These are phyloP conservation scores for Ophiostoma montium DNA, from an alignment of 2,329 filamentous ascomycete species.

Conservation along the genomic window DNA sequence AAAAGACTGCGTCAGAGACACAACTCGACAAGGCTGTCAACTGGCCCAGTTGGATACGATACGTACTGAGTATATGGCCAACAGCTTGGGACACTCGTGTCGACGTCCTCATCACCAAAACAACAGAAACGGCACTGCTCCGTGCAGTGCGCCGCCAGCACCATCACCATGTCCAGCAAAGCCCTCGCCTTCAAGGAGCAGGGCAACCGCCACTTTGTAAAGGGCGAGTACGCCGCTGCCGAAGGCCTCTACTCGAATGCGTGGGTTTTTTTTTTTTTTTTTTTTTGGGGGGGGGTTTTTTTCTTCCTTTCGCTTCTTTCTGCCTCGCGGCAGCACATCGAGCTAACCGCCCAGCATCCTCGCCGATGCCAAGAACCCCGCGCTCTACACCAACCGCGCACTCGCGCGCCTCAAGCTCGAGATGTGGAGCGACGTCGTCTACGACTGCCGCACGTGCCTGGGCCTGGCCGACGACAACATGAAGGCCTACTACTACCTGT, in stretches of 20 bases:
- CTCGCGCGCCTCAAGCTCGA: conserved; percentile 65
- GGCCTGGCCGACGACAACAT: conserved; percentile 50
- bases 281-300: too few relatives aligned
- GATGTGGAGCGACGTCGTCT: conserved; percentile 59
- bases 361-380: conserved; percentile 60
- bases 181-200: conserved; percentile 35
- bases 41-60: too few relatives aligned
- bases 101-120: background rate
- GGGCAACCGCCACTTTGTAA: conserved; percentile 52
- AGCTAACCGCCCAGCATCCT: conserved; percentile 43
- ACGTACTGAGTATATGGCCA: too few relatives aligned
- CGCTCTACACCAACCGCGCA: conserved; percentile 80
- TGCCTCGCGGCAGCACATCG: background rate
- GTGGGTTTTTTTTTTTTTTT: conserved; percentile 24
- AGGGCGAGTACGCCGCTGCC: conserved; percentile 49
- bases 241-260: conserved; percentile 61
- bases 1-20: background rate
- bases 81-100: too few relatives aligned
- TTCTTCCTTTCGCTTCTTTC: background rate
- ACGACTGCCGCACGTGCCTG: conserved; percentile 65
- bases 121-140: background rate
- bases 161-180: conserved; percentile 17
- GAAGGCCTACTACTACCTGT: conserved; percentile 74
- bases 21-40: background rate
- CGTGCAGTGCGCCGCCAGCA: background rate